Evolutionary conservation across 768 basidiomycete genomes (phyloP), one percentile per base, ranked within the genome.

Genomic region (Hydnomerulius pinastri): DNA sequence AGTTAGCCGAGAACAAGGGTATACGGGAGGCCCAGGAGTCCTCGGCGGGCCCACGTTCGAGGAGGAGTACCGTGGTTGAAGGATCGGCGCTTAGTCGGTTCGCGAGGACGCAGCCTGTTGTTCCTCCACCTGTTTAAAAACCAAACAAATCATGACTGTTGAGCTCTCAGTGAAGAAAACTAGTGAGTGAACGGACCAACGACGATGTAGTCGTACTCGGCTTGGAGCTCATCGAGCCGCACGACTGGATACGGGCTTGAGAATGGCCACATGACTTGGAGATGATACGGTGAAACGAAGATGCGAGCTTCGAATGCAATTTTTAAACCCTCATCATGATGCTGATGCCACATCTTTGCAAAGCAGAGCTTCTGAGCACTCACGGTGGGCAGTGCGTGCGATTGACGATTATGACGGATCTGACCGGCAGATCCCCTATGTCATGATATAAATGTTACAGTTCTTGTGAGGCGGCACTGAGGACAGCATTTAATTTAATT

Each of bases 71-170:
- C 2, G 54, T 58, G 15, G 46, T 50, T 1, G 40, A 20, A 0
- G 64, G 56, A 39, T 73, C 62, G 48, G 68, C 69, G 43, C 65
- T 67, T 9, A 75, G 69, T n/a, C 74, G 63, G 25, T 60, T 58
- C 4, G 74, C 74, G 5, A 76, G 55, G 10, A 68, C 70, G 37
- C 71, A 73, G 18, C 74, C 74, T 10, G 72, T 70, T 0, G 73
- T 73, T 15, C 73, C 74, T 23, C 74, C 74, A 13, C 44, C 44
- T 46, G 23, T 46, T 13, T 8, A 20, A 21, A 18, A 17, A 21
- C 35, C 24, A 32, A 33, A 8, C 28, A 25, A 9, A 9, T n/a
- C 21, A 21, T n/a, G 9, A 23, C 25, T 23, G 6, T 29, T 35
- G 45, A 23, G 32, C 20, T 15, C 20, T 15, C 15, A 18, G 7